Conservation (phyloP, 2,329 filamentous ascomycete species). For the Geosmithia putterillii region DNA sequence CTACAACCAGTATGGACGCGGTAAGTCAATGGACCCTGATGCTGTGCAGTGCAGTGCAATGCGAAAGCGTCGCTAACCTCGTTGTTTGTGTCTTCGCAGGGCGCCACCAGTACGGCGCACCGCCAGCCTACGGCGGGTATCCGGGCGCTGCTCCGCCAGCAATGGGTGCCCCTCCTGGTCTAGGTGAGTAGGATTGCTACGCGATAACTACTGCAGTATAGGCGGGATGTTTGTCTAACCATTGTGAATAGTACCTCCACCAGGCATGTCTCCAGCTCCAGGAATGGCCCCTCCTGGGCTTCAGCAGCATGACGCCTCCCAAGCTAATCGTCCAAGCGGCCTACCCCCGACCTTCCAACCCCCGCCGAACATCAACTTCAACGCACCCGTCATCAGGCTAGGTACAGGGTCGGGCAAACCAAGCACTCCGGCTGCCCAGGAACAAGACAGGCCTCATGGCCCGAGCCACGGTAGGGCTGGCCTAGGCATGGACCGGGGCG, state of each 20-base stretch:
- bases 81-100: constrained; percentile 1
- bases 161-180: constrained; percentile 68
- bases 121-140: constrained; percentile 62
- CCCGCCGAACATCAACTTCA: constrained; percentile 93
- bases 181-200: constrained; percentile 45
- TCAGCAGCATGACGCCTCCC: constrained; percentile 59
- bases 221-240: background rate
- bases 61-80: background rate
- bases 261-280: constrained; percentile 69
- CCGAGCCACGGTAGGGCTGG: constrained; percentile 28
- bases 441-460: constrained; percentile 25
- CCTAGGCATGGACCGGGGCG: constrained; percentile 49
- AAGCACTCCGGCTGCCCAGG: constrained; percentile 24
- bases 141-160: constrained; percentile 51
- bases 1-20: constrained; percentile 51
- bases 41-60: background rate
- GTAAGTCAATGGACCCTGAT: constrained; percentile 17
- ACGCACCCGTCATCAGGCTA: constrained; percentile 86
- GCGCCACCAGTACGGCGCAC: constrained; percentile 58
- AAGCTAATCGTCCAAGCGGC: constrained; percentile 68
- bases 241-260: constrained; percentile 50
- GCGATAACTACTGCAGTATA: too few relatives aligned
- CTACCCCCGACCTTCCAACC: constrained; percentile 79
- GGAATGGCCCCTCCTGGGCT: constrained; percentile 71
- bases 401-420: constrained; percentile 66